Evolutionary conservation across 1,139 yeast genomes (phyloP).

Genomic region (Geotrichum reessii): DNA sequence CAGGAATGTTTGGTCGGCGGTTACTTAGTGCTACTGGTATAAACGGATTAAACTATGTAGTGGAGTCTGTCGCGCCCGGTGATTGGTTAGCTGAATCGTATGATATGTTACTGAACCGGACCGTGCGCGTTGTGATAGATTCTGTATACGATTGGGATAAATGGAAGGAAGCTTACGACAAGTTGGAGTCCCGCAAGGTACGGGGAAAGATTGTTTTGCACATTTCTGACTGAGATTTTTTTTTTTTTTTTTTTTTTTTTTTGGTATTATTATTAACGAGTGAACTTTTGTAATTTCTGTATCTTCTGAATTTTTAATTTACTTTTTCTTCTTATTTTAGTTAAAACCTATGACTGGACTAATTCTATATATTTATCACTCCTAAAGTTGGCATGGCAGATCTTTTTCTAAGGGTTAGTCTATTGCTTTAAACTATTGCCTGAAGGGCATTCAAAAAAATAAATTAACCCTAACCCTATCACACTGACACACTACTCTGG

Average conservation of each 20-base stretch:
- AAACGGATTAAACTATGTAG: constrained; percentile 33
- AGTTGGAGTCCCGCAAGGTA: constrained; percentile 44
- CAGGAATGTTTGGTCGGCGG: constrained; percentile 32
- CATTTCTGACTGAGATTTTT: constrained; percentile 4
- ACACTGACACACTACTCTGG: background rate
- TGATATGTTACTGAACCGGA: constrained; percentile 41
- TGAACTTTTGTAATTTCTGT: no score
- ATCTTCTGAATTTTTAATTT: no score
- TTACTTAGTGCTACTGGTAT: constrained; percentile 27
- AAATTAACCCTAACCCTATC: background rate
- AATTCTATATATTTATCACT: no score
- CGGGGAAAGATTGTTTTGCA: constrained; percentile 55
- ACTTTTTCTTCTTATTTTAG: no score
- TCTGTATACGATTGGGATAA: constrained; percentile 47
- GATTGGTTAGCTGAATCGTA: constrained; percentile 32
- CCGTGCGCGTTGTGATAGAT: constrained; percentile 48
- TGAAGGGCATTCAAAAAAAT: background rate
- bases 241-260: background rate
- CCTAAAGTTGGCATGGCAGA: no score
- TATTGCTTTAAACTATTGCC: background rate
- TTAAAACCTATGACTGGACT: no score
- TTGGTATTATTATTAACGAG: background rate
- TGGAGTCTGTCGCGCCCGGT: constrained; percentile 25
- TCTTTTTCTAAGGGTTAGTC: background rate
- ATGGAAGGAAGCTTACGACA: constrained; percentile 46